phyloP scores from a whole-genome alignment of 1,139 yeast species.

The Spathaspora jeffriesii region DNA sequence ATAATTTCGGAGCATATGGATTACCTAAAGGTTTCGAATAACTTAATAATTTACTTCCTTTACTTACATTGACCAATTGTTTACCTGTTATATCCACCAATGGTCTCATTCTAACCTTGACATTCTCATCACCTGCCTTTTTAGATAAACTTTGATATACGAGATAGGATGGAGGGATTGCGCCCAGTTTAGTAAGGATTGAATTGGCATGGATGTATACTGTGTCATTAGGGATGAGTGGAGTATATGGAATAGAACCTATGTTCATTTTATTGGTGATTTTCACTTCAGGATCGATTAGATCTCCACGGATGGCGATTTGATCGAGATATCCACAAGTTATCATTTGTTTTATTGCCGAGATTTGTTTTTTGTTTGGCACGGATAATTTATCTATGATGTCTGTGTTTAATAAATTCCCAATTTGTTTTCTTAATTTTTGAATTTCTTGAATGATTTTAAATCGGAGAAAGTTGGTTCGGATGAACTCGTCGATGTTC shows the following conservation, averaged over 20 bases:
- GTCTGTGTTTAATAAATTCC: conserved; percentile 68
- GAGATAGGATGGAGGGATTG: conserved; percentile 72
- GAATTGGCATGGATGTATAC: conserved; percentile 82
- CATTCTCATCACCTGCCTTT: conserved; percentile 30
- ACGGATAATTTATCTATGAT: conserved; percentile 56
- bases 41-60: conserved; percentile 68
- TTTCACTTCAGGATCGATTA: conserved; percentile 62
- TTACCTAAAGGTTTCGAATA: conserved; percentile 92
- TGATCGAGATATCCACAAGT: conserved; percentile 94
- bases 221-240: conserved; percentile 57
- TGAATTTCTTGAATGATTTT: conserved; percentile 83
- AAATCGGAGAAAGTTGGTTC: conserved; percentile 61
- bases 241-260: conserved; percentile 69
- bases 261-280: conserved; percentile 61
- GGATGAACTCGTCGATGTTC: conserved; percentile 47
- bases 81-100: conserved; percentile 75
- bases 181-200: conserved; percentile 52
- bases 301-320: conserved; percentile 81
- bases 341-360: conserved; percentile 86
- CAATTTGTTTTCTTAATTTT: conserved; percentile 78
- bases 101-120: conserved; percentile 69
- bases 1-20: conserved; percentile 78
- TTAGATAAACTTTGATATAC: conserved; percentile 67
- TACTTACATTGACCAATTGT: conserved; percentile 78
- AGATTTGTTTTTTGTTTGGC: conserved; percentile 70